A percentile compares a stretch with the other conserved stretches of the same genome.
Conservation (phyloP, 805 yeast genomes). For the Zygotorulaspora sp. region DNA sequence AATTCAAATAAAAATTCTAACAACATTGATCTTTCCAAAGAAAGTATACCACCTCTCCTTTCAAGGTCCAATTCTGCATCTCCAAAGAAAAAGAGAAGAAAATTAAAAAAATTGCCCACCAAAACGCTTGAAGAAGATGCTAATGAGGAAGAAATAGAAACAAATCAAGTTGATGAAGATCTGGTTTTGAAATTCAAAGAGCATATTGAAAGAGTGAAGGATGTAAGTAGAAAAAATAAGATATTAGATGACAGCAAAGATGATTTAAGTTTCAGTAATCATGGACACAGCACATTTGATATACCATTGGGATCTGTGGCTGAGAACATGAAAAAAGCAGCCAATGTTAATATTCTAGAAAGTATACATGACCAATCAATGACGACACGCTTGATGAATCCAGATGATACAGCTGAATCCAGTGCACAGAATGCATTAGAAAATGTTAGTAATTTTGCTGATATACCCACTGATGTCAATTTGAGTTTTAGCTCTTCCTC, state of each 20-base stretch:
- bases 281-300: conserved; percentile 30
- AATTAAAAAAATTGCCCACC: conserved; percentile 18
- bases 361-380: conserved; percentile 1
- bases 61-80: neutral
- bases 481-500: conserved; percentile 15
- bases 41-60: neutral
- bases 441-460: neutral
- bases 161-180: conserved; percentile 11
- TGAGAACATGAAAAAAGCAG: neutral
- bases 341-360: neutral
- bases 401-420: neutral
- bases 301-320: conserved; percentile 18
- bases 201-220: conserved; percentile 22
- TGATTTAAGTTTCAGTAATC: conserved; percentile 31
- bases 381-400: neutral
- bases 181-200: conserved; percentile 22
- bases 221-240: conserved; percentile 24
- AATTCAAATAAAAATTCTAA: neutral
- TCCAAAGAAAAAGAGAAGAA: conserved; percentile 17
- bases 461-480: conserved; percentile 8
- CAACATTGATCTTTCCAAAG: neutral
- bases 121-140: conserved; percentile 9
- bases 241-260: conserved; percentile 33
- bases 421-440: neutral
- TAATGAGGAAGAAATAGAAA: conserved; percentile 3